phyloP scores from a whole-genome alignment of 371 early-diverging fungal genomes.

The Actinomortierella wolfii region DNA sequence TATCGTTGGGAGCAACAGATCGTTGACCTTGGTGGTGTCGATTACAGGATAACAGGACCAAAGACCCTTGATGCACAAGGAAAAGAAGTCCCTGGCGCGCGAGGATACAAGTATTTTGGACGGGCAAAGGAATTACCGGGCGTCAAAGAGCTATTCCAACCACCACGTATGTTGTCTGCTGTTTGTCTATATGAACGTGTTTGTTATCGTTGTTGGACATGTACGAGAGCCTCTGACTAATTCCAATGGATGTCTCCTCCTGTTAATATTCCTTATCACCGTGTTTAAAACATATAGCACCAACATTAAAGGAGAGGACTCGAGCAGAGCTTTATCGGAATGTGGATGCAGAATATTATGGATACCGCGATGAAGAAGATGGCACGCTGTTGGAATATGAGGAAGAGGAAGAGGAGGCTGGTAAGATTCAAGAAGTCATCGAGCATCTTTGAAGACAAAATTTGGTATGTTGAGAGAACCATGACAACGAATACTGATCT shows the following conservation, averaged over 20 bases:
- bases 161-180: conserved; percentile 32
- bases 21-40: conserved; percentile 92
- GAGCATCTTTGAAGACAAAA: neutral
- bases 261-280: too few relatives aligned
- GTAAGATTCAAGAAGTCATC: conserved; percentile 22
- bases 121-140: conserved; percentile 95
- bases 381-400: conserved; percentile 83
- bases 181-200: too few relatives aligned
- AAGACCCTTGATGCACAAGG: conserved; percentile 87
- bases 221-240: conserved; percentile 44
- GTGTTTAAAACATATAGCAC: too few relatives aligned
- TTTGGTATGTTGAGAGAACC: neutral
- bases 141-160: conserved; percentile 90
- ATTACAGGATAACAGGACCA: conserved; percentile 80
- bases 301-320: conserved; percentile 53
- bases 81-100: conserved; percentile 86
- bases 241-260: neutral
- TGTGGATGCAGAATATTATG: conserved; percentile 95
- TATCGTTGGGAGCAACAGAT: conserved; percentile 92
- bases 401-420: conserved; percentile 54
- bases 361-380: conserved; percentile 94
- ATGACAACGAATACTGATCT: neutral
- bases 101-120: conserved; percentile 98
- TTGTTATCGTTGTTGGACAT: too few relatives aligned
- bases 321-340: conserved; percentile 76